Evolutionary conservation across 306 rosid genomes (phyloP), one percentile per base, ranked within the genome.

Genomic region (Pterocarpus macrocarpus): DNA sequence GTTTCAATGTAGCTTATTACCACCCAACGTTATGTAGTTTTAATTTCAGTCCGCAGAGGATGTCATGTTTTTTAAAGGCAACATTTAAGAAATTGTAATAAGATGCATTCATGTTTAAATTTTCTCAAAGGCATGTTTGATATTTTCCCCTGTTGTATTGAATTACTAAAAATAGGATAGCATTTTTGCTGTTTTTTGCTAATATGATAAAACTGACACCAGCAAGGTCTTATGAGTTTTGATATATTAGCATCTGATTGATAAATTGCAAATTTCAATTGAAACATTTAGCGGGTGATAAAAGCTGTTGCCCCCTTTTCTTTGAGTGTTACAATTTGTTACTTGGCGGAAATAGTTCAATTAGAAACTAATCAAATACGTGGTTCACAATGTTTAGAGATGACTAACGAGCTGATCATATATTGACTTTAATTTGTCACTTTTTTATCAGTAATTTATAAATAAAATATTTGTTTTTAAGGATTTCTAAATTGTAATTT

Each of bases 1-100:
- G 38, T 28, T 43, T 59, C 17, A 4, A 3, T 11, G 38, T 69
- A 52, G 71, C 49, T 69, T 22, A 52, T 66, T 58, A 64, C 70
- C 66, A 36, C 32, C 56, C 12, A 55, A 39, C 49, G 14, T 68
- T 43, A 36, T 68, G 47, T 32, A 73, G 45, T 47, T 73, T 73
- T 55, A 5, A n/a, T 43, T 63, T 76, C 50, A 15, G 17, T 69
- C 76, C 32, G 56, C 30, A 17, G 69, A 45, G 53, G 71, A n/a
- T 75, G 44, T 15, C n/a, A 28, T 78, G 43, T 73, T 78, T 56
- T 69, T 53, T 38, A 65, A 77, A 43, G 73, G 63, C 52, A 57
- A n/a, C 59, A 41, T 62, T 30, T 38, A 64, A 53, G 53, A 74
- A 64, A 65, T 79, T 13, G 41, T 76, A 39, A 35, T 41, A 16